Conservation (phyloP, 768 basidiomycete species). For the Kwoniella shandongensis region DNA sequence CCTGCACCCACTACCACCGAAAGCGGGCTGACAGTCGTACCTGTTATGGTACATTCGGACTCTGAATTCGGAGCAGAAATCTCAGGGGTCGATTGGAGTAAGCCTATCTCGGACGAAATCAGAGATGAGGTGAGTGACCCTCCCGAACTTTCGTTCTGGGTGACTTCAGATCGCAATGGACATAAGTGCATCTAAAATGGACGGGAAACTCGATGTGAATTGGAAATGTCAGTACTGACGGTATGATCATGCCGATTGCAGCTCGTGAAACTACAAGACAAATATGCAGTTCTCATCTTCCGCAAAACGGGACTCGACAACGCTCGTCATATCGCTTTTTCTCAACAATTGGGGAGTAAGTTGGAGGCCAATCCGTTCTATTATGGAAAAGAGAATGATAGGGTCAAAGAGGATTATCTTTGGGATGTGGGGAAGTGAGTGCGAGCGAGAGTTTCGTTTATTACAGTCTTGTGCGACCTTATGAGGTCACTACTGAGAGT, state of each 20-base stretch:
- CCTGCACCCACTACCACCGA: background rate
- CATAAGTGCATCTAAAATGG: too few relatives aligned
- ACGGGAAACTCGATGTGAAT: too few relatives aligned
- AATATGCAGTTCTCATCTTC: conserved; percentile 2
- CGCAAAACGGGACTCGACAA: background rate
- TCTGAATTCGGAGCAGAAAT: background rate
- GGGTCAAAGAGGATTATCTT: background rate
- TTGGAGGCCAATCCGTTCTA: conserved; percentile 2
- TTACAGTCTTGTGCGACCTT: too few relatives aligned
- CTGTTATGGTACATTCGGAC: background rate
- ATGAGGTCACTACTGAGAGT: too few relatives aligned
- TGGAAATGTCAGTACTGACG: too few relatives aligned
- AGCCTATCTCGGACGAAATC: background rate
- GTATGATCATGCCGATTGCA: too few relatives aligned
- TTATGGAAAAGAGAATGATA: conserved; percentile 1
- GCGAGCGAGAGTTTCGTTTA: too few relatives aligned
- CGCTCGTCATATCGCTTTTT: background rate
- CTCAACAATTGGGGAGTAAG: background rate
- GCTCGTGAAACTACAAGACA: conserved; percentile 1
- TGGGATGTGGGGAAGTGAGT: conserved; percentile 4
- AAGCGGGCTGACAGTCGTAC: background rate
- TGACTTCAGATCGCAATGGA: too few relatives aligned
- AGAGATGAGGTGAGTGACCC: background rate
- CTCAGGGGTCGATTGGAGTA: conserved; percentile 1
- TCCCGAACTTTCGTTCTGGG: too few relatives aligned